Evolutionary conservation across 805 yeast genomes (phyloP).

Genomic region (Wickerhamiella sergipiensis): DNA sequence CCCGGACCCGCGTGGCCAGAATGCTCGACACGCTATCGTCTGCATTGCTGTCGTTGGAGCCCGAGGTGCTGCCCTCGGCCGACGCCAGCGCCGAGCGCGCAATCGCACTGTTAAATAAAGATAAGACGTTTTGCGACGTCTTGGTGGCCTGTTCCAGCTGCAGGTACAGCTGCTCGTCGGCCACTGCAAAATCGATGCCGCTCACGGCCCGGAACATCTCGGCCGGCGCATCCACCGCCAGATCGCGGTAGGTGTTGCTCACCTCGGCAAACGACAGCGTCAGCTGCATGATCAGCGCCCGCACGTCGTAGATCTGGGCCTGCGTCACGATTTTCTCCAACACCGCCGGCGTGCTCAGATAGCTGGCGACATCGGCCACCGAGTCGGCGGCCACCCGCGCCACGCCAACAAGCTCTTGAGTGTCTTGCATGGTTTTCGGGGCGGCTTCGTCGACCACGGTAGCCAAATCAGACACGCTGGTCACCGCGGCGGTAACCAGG

Average conservation of each 20-base stretch:
- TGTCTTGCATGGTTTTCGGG: background rate
- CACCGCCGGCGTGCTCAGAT: background rate
- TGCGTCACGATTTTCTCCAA: background rate
- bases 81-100: constrained; percentile 16
- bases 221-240: constrained; percentile 4
- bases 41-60: constrained; percentile 47
- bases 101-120: constrained; percentile 15
- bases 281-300: constrained; percentile 1
- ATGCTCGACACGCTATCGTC: constrained; percentile 31
- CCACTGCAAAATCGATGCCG: constrained; percentile 26
- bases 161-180: constrained; percentile 54
- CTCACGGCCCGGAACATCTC: background rate
- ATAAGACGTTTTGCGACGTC: constrained; percentile 23
- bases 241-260: constrained; percentile 10
- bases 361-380: background rate
- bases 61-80: constrained; percentile 4
- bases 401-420: background rate
- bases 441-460: background rate
- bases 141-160: constrained; percentile 48
- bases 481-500: background rate
- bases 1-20: constrained; percentile 53
- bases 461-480: background rate
- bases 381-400: background rate
- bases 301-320: background rate
- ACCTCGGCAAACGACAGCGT: constrained; percentile 13